Percentiles rank a stretch among this genome's conserved stretches.
phyloP scores from a whole-genome alignment of 2,329 filamentous ascomycete species.

The Microsporum audouinii region DNA sequence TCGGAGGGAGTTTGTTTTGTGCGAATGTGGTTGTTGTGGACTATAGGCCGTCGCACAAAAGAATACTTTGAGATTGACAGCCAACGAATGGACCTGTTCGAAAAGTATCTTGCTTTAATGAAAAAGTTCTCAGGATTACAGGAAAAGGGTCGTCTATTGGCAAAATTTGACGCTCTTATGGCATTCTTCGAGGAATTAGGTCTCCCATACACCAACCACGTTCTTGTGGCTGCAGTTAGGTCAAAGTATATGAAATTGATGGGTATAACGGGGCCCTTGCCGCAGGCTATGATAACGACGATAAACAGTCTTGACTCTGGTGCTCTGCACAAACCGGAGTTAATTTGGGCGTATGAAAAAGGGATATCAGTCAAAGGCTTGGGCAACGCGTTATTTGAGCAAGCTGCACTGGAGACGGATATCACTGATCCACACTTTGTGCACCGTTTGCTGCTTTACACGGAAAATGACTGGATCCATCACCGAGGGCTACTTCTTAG shows the following conservation, averaged over 20 bases:
- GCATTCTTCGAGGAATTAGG: neutral
- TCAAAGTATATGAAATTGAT: neutral
- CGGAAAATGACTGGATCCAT: conserved; percentile 18
- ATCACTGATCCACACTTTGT: conserved; percentile 25
- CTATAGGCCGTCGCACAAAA: neutral
- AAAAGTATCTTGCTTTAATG: conserved; percentile 2
- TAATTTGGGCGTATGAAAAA: neutral
- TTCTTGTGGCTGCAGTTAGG: neutral
- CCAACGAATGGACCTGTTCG: neutral
- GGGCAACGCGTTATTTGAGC: neutral
- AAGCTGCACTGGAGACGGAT: conserved; percentile 17
- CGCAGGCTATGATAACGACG: neutral
- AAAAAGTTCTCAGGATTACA: neutral
- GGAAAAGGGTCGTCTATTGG: neutral
- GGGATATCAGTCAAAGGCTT: neutral
- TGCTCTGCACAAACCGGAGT: neutral
- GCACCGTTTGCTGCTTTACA: conserved; percentile 22
- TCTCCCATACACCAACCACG: conserved; percentile 1
- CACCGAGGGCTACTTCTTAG: conserved; percentile 23
- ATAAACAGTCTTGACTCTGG: neutral
- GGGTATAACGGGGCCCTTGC: neutral
- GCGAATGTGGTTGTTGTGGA: conserved; percentile 9
- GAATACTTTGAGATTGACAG: neutral
- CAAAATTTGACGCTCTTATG: neutral
- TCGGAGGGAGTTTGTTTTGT: neutral